Percentiles rank a stretch among this genome's conserved stretches.
These are phyloP conservation scores for Aphanomyces cochlioides DNA, from an alignment of 352 stramenopile genomes.

Conservation along the genomic window DNA sequence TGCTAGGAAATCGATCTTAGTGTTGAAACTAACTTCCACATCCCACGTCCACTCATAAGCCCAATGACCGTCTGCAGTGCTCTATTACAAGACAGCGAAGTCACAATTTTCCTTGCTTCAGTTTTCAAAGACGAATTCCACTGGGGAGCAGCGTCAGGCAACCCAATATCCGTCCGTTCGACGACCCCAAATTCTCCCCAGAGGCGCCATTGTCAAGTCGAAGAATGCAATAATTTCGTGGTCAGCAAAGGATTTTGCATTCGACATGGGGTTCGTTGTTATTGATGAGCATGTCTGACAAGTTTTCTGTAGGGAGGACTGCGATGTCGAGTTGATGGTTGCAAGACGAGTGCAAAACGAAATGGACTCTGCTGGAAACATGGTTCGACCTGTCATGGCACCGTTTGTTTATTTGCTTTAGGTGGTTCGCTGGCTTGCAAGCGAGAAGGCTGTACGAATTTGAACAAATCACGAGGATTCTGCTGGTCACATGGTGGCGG, in stretches of 20 bases:
- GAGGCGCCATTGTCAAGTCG: neutral
- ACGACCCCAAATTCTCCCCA: too few relatives aligned
- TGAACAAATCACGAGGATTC: neutral
- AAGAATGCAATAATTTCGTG: neutral
- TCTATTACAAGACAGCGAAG: too few relatives aligned
- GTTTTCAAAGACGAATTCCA: too few relatives aligned
- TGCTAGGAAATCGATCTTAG: too few relatives aligned
- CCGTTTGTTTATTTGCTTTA: neutral
- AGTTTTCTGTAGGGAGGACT: neutral
- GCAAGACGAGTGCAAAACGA: neutral
- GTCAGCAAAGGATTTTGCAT: conserved; percentile 17
- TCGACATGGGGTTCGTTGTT: conserved; percentile 1
- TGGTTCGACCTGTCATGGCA: neutral
- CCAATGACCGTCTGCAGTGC: too few relatives aligned
- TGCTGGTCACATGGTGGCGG: conserved; percentile 10
- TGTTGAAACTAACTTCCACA: too few relatives aligned
- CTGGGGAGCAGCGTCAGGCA: too few relatives aligned
- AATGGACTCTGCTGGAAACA: conserved; percentile 18
- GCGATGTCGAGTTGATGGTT: conserved; percentile 3
- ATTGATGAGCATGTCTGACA: neutral
- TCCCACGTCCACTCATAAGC: too few relatives aligned
- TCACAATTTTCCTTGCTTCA: too few relatives aligned
- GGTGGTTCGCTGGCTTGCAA: neutral
- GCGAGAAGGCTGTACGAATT: neutral
- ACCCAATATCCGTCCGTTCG: too few relatives aligned